Evolutionary conservation across 345 rosid species (phyloP).

Genomic region (Clarkia xantiana): DNA sequence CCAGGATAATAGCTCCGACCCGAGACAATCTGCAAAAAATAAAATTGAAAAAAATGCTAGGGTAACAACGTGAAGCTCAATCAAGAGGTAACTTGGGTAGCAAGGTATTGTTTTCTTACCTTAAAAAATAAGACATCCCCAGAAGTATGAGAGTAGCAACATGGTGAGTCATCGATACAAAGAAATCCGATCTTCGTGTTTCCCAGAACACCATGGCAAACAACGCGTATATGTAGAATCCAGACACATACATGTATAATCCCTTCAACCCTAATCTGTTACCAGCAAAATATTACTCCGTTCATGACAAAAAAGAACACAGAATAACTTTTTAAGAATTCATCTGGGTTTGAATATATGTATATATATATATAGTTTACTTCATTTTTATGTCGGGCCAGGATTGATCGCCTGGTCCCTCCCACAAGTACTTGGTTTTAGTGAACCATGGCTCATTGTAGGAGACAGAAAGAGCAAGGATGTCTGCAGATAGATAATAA

Average conservation of each 20-base stretch:
- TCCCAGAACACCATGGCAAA: slow-evolving; percentile 84
- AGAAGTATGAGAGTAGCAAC: slow-evolving; percentile 39
- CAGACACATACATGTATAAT: slow-evolving; percentile 58
- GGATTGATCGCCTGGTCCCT: slow-evolving; percentile 59
- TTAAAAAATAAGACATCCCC: slow-evolving; percentile 44
- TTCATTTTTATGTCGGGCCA: slow-evolving; percentile 87
- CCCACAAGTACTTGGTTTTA: slow-evolving; percentile 61
- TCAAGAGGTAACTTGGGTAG: too few relatives aligned
- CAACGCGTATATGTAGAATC: slow-evolving; percentile 68
- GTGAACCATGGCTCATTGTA: slow-evolving; percentile 79
- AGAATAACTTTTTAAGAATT: neutral
- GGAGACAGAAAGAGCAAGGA: slow-evolving; percentile 42
- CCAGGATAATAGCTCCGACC: slow-evolving; percentile 53
- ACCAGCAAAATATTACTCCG: too few relatives aligned
- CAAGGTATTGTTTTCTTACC: too few relatives aligned
- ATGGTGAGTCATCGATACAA: slow-evolving; percentile 68
- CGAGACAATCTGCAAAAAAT: slow-evolving; percentile 53
- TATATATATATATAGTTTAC: too few relatives aligned
- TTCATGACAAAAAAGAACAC: too few relatives aligned
- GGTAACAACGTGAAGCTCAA: too few relatives aligned
- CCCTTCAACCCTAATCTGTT: slow-evolving; percentile 58
- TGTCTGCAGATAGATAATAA: slow-evolving; percentile 64
- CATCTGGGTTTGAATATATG: too few relatives aligned
- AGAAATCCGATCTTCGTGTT: slow-evolving; percentile 59
- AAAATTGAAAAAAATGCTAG: too few relatives aligned